A percentile compares a stretch with the other conserved stretches of the same genome.
phyloP scores from a whole-genome alignment of 805 yeast species.

The Lipomyces spencermartinsiae region DNA sequence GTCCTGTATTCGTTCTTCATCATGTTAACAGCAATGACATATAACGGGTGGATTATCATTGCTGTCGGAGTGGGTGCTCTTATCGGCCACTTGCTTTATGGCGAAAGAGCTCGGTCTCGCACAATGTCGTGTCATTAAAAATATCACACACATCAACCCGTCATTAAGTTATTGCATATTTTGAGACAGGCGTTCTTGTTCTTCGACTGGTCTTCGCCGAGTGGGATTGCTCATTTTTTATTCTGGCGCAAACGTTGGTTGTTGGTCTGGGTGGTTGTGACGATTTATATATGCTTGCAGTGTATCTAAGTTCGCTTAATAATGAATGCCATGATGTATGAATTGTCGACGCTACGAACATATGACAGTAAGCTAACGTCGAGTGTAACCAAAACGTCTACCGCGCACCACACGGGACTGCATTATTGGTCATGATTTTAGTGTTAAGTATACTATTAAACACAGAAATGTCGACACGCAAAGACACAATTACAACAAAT shows the following conservation, averaged over 20 bases:
- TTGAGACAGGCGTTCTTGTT: background rate
- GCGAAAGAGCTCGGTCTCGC: background rate
- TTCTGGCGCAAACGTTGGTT: too few species aligned
- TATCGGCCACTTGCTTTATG: conserved; percentile 54
- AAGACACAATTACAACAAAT: conserved; percentile 17
- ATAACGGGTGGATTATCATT: conserved; percentile 74
- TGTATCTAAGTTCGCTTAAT: background rate
- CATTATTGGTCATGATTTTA: background rate
- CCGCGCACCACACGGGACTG: background rate
- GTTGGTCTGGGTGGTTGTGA: too few species aligned
- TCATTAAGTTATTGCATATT: conserved; percentile 9
- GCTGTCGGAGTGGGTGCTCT: conserved; percentile 75
- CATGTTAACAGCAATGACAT: conserved; percentile 40
- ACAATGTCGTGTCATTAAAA: conserved; percentile 31
- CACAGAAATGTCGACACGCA: background rate
- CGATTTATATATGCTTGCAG: too few species aligned
- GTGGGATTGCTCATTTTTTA: too few species aligned
- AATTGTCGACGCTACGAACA: background rate
- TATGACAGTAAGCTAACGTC: too few species aligned
- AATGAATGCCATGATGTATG: background rate
- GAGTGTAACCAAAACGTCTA: background rate
- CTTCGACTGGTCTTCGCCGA: background rate
- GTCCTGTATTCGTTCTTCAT: conserved; percentile 67
- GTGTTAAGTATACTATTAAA: background rate
- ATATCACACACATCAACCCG: too few species aligned